Percentiles rank a stretch among this genome's conserved stretches.
Conservation (phyloP, 352 stramenopile species). For the Phytophthora litchii region DNA sequence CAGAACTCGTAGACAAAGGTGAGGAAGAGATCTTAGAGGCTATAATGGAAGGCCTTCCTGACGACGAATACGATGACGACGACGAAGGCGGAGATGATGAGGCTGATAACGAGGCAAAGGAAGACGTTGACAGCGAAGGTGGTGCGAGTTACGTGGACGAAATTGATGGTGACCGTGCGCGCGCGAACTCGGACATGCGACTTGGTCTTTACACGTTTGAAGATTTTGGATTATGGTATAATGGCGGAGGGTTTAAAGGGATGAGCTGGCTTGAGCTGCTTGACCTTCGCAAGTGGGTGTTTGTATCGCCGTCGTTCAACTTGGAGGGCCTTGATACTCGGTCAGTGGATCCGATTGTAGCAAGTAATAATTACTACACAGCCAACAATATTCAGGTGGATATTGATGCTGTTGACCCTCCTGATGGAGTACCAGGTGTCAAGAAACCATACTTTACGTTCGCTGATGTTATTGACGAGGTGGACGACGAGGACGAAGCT, state of each 20-base stretch:
- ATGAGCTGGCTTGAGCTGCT: slow-evolving; percentile 89
- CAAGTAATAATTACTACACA: slow-evolving; percentile 85
- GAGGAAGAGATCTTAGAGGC: slow-evolving; percentile 80
- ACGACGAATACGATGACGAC: slow-evolving; percentile 38
- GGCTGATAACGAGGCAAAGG: slow-evolving; percentile 30
- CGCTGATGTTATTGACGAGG: slow-evolving; percentile 68
- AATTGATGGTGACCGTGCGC: slow-evolving; percentile 45
- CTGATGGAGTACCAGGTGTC: slow-evolving; percentile 35
- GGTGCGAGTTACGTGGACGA: slow-evolving; percentile 39
- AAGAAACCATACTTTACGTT: slow-evolving; percentile 63
- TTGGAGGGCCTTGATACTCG: slow-evolving; percentile 68
- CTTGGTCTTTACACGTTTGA: slow-evolving; percentile 79
- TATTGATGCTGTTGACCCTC: slow-evolving; percentile 53
- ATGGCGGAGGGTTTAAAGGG: slow-evolving; percentile 70
- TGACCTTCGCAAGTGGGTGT: slow-evolving; percentile 86
- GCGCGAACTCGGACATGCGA: slow-evolving; percentile 56
- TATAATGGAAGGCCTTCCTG: slow-evolving; percentile 64
- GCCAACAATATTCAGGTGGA: slow-evolving; percentile 86
- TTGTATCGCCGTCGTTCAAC: slow-evolving; percentile 72
- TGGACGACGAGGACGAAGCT: slow-evolving; percentile 67
- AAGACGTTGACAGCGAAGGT: slow-evolving; percentile 26
- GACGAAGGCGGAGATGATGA: slow-evolving; percentile 34
- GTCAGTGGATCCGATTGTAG: slow-evolving; percentile 74
- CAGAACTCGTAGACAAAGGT: slow-evolving; percentile 77
- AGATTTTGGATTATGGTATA: slow-evolving; percentile 88